Evolutionary conservation across 2,329 filamentous ascomycete species (phyloP).

Genomic region (Drechslera avenae): DNA sequence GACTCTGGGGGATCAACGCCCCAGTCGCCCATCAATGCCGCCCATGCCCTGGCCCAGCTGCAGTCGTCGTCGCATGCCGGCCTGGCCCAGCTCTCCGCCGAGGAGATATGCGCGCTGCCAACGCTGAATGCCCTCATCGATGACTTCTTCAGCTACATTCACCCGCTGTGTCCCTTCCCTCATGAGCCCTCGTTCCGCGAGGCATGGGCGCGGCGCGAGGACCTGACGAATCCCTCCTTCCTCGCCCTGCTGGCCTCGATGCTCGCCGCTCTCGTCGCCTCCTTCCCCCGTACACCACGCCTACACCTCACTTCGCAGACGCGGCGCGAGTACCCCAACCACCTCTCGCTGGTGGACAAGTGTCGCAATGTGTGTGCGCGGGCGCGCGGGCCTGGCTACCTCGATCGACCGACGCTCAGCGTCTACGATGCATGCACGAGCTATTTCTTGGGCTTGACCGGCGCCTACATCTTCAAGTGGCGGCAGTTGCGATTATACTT

Average conservation of each 20-base stretch:
- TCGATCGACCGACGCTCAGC: constrained; percentile 60
- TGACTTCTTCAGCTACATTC: constrained; percentile 83
- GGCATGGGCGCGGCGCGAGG: constrained; percentile 69
- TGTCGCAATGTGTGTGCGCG: constrained; percentile 72
- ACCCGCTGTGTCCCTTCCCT: constrained; percentile 76
- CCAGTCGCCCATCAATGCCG: constrained; percentile 59
- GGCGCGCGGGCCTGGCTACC: constrained; percentile 65
- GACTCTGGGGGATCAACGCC: constrained; percentile 52
- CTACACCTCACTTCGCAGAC: constrained; percentile 71
- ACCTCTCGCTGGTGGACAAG: constrained; percentile 70
- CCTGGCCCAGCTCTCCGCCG: constrained; percentile 57
- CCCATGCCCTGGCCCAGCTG: constrained; percentile 58
- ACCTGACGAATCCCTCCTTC: constrained; percentile 69
- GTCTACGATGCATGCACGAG: constrained; percentile 72
- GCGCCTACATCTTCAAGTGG: constrained; percentile 71
- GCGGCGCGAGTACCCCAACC: constrained; percentile 69
- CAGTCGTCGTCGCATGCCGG: constrained; percentile 50
- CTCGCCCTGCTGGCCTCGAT: constrained; percentile 74
- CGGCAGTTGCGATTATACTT: constrained; percentile 72
- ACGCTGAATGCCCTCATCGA: constrained; percentile 73
- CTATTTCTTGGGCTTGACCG: constrained; percentile 73
- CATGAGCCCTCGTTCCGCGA: constrained; percentile 78
- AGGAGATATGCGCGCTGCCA: constrained; percentile 72
- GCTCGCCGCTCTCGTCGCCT: constrained; percentile 74
- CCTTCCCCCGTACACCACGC: constrained; percentile 73